Conservation (phyloP, 2,329 filamentous ascomycete species). For the Fusarium drepaniforme region DNA sequence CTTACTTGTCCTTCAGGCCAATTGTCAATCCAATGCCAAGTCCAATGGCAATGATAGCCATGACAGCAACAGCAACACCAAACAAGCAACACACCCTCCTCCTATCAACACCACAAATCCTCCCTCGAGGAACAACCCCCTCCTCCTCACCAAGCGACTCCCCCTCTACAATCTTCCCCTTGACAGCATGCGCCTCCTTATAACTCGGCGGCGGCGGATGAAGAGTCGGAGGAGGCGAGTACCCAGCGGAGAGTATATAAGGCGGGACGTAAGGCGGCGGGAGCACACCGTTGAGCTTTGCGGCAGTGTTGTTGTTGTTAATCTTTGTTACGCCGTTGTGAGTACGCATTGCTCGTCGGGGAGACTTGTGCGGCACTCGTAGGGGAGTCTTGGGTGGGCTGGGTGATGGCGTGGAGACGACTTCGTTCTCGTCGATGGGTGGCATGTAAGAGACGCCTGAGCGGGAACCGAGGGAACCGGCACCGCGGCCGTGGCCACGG, state of each 20-base stretch:
- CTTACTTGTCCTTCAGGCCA: constrained; percentile 54
- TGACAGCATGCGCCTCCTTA: constrained; percentile 21
- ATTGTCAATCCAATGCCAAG: constrained; percentile 56
- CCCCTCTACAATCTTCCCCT: constrained; percentile 29
- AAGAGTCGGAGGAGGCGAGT: constrained; percentile 19
- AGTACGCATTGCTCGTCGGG: constrained; percentile 20
- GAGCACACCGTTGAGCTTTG: constrained; percentile 15
- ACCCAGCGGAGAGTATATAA: constrained; percentile 11
- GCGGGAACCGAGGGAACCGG: constrained; percentile 35
- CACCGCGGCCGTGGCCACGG: constrained; percentile 31
- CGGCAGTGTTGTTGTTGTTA: background rate
- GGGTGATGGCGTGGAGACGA: constrained; percentile 28
- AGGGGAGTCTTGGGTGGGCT: constrained; percentile 42
- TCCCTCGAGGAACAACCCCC: constrained; percentile 16
- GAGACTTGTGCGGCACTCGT: constrained; percentile 47
- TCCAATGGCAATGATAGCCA: constrained; percentile 50
- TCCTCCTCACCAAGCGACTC: constrained; percentile 19
- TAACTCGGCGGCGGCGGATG: constrained; percentile 39
- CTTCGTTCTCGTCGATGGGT: constrained; percentile 53
- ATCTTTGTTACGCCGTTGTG: constrained; percentile 16
- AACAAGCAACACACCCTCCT: constrained; percentile 50
- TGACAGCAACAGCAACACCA: constrained; percentile 43
- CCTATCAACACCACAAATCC: constrained; percentile 16
- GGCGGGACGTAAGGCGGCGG: constrained; percentile 44
- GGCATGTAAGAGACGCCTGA: constrained; percentile 50